phyloP scores from a whole-genome alignment of 2,329 filamentous ascomycete genomes.

The Rutstroemia sp. region DNA sequence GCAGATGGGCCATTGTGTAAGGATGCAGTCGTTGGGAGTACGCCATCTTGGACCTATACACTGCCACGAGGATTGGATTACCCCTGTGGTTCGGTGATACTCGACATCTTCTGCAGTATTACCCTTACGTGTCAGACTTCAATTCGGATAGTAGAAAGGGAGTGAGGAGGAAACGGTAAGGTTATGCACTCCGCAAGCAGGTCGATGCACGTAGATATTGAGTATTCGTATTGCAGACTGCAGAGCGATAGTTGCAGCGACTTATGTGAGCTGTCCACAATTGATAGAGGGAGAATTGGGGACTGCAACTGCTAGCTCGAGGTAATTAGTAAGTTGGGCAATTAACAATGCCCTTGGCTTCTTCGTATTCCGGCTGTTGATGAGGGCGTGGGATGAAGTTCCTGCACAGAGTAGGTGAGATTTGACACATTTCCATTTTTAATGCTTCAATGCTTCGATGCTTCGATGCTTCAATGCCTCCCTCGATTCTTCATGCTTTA shows the following conservation, averaged over 20 bases:
- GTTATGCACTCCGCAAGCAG: slow-evolving; percentile 6
- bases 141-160: slow-evolving; percentile 5
- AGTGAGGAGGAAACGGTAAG: not conserved
- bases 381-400: too few species aligned
- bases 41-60: not conserved
- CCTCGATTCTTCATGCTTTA: too few species aligned
- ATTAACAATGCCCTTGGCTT: too few species aligned
- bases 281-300: too few species aligned
- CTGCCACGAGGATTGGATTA: not conserved
- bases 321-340: too few species aligned
- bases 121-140: slow-evolving; percentile 10
- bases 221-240: not conserved
- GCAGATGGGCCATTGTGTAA: not conserved
- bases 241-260: not conserved
- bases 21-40: not conserved
- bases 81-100: not conserved
- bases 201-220: not conserved
- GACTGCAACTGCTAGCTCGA: too few species aligned
- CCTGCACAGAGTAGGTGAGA: too few species aligned
- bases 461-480: too few species aligned
- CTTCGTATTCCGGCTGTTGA: too few species aligned
- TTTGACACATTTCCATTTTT: too few species aligned
- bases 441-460: too few species aligned
- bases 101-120: not conserved
- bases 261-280: not conserved